Base-by-base conservation (phyloP, 1,284 basidiomycete species). In the Waitea zeae region DNA sequence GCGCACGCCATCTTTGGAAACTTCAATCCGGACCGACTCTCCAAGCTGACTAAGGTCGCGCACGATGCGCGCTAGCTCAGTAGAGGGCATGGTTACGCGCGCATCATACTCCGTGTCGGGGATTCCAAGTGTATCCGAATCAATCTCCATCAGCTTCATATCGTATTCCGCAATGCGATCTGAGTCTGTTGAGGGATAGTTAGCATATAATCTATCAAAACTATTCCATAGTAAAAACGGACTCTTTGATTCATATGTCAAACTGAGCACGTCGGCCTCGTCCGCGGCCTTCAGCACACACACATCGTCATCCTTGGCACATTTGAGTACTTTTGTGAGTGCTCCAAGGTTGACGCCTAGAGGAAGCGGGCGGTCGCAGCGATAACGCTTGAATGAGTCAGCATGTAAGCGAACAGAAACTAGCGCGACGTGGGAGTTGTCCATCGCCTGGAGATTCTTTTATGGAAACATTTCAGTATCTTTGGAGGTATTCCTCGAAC, bases 121-220 rank as follows among this genome's bases (percentile, higher is more conserved):
- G 47, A 98, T 97, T 35, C 86, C 84, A 36, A 98, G 80, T 38
- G 79, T 81, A 58, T 98, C 95, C 22, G 83, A 67, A 57, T 99
- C 93, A 49, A 99, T 99, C 50, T 98, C 95, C 92, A 99, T 97
- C 37, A 98, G 74, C 58, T 97, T 98, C 79, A 99, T 88, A 49
- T 96, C 92, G 59, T 97, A 98, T 53, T 98, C 89, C 17, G 89
- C 90, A 36, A 98, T 81, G 37, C 95, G 78, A 57, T 97, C 93
- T 7, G 82, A 75, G 57, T 81, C 88, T 93, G 46, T 6, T 31
- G 2, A 27, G 38, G 12, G 17, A 20, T 31, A 32, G 35, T 35
- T 36, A 22, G 20, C 12, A 3, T 24, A n/a, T n/a, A n/a, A n/a
- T n/a, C n/a, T n/a, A n/a, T 19, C 13, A 18, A 18, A 20, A n/a